A percentile compares a stretch with the other conserved stretches of the same genome.
These are phyloP conservation scores for Penicillium sp. DNA, from an alignment of 2,329 filamentous ascomycete genomes.

Conservation along the genomic window DNA sequence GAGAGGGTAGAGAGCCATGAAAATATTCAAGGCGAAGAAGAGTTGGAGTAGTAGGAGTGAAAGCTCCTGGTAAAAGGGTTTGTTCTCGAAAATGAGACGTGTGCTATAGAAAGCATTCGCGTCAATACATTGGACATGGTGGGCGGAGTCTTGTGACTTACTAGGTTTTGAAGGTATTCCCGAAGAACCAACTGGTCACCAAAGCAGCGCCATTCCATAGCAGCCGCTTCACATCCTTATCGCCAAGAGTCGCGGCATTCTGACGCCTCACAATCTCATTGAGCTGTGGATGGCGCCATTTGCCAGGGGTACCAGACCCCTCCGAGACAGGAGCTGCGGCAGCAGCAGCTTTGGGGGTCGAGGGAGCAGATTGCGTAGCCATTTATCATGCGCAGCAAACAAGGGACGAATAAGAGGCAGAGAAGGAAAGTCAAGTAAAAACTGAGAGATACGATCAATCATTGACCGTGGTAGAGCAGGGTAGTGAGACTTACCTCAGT, in stretches of 20 bases:
- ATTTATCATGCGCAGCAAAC: constrained; percentile 22
- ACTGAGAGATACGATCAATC: constrained; percentile 5
- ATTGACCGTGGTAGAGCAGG: not conserved
- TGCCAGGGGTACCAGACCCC: constrained; percentile 55
- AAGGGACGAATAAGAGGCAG: not conserved
- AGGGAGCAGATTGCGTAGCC: constrained; percentile 38
- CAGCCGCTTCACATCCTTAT: constrained; percentile 68
- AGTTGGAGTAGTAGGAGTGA: constrained; percentile 56
- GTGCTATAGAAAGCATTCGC: constrained; percentile 8
- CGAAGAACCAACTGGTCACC: constrained; percentile 46
- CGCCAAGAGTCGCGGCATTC: constrained; percentile 71
- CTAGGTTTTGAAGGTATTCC: constrained; percentile 37
- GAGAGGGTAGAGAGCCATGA: constrained; percentile 66
- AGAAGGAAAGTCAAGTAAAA: not conserved
- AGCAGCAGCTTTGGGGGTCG: constrained; percentile 37
- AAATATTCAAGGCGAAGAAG: constrained; percentile 66
- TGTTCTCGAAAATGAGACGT: constrained; percentile 32
- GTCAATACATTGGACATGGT: constrained; percentile 3
- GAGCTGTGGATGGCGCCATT: constrained; percentile 85
- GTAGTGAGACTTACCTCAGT: constrained; percentile 6
- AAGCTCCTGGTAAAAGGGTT: constrained; percentile 43
- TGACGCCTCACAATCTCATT: constrained; percentile 81
- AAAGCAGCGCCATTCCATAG: constrained; percentile 62
- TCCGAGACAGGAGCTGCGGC: constrained; percentile 26
- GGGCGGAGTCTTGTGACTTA: constrained; percentile 21